These are phyloP conservation scores for Phyllosticta paracitricarpa DNA, from an alignment of 2,329 filamentous ascomycete genomes.

Conservation along the genomic window DNA sequence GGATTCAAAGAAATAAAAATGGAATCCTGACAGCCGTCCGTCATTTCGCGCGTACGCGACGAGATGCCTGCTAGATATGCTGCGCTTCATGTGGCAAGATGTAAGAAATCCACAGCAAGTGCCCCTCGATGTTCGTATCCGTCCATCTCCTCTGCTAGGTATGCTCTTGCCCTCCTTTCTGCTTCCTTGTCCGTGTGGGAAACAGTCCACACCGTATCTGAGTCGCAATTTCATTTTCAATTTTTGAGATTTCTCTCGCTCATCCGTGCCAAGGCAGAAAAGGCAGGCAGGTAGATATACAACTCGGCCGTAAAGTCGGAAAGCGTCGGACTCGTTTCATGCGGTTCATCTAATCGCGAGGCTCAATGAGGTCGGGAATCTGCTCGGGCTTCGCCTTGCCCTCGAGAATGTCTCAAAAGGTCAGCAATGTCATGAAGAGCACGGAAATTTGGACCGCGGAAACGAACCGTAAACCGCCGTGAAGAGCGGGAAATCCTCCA, in stretches of 20 bases:
- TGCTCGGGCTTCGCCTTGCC: slow-evolving; percentile 69
- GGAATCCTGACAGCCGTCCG: no score
- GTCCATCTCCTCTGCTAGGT: background rate
- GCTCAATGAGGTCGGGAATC: slow-evolving; percentile 56
- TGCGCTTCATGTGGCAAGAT: no score
- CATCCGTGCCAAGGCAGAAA: background rate
- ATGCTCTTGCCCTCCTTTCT: background rate
- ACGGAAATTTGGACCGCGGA: background rate
- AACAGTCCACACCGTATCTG: background rate
- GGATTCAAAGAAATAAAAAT: no score
- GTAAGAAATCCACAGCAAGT: no score
- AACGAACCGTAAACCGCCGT: slow-evolving; percentile 64
- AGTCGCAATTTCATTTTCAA: background rate
- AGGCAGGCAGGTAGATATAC: background rate
- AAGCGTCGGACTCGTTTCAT: background rate
- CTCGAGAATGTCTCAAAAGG: slow-evolving; percentile 56
- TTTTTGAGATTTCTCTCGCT: background rate
- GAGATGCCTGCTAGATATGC: no score
- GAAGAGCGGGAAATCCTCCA: slow-evolving; percentile 83
- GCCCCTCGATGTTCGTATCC: no score
- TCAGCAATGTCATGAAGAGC: background rate
- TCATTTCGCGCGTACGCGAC: no score
- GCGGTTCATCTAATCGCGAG: background rate
- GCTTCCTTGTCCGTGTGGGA: background rate
- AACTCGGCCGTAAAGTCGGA: background rate